Evolutionary conservation across 2,329 filamentous ascomycete genomes (phyloP), one percentile per base, ranked within the genome.

Genomic region (Seiridium cupressi): DNA sequence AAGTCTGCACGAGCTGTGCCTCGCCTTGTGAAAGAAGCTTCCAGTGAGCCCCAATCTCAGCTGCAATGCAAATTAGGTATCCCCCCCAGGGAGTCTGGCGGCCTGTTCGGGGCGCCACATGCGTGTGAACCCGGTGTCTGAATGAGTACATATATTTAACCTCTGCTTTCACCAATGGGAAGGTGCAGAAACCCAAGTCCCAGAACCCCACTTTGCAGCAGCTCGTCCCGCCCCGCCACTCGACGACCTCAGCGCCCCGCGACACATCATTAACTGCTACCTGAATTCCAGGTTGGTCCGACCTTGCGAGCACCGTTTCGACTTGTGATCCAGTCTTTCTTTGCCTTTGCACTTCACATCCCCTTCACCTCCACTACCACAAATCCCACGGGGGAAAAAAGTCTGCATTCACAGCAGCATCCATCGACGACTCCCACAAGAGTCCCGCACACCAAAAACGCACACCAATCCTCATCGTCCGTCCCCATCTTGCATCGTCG

Each of bases 251-350:
- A 26, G 18, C 48, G 44, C 56, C 62, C 59, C 57, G 62, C 64
- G 61, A 65, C 65, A 65, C 65, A 66, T 66, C 63, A 66, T 65
- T 59, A 61, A 61, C 63, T 64, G 65, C 65, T 65, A 66, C 65
- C 65, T 66, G 63, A 65, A 66, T 63, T 66, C 61, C 55, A 62
- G 61, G 54, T 51, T 57, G 18, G 53, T 36, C 44, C 51, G 26
- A 26, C 44, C 38, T 58, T 44, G 36, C 51, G 61, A 59, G 58
- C 57, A 55, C 44, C 58, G 59, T 26, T 26, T 26, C 18, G 18
- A 26, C 18, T 26, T 26, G 18, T 26, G 18, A 26, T 26, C 18
- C 18, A 26, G 18, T 26, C 18, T 26, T 26, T 26, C 18, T 26
- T 26, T 26, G 18, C 18, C 18, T 26, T 26, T 26, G 18, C 18